Evolutionary conservation across 2,329 filamentous ascomycete species (phyloP), one percentile per base, ranked within the genome.

Genomic region (Corinectria fuckeliana): DNA sequence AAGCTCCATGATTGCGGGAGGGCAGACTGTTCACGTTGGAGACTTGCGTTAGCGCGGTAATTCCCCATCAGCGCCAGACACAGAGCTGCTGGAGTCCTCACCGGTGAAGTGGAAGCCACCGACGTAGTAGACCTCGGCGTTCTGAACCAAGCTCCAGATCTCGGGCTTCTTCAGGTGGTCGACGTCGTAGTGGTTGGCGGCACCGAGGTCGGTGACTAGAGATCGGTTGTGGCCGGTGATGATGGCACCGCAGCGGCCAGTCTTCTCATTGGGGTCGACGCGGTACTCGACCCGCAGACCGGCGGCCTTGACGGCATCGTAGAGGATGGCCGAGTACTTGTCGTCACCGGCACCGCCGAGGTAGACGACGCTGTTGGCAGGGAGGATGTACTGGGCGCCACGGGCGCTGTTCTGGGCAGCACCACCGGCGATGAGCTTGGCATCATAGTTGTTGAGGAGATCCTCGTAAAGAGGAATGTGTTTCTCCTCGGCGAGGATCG

Each of bases 401-500:
- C 95, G 90, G 69, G 95, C 94, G 53, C 93, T 96, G 86, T 99
- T 99, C 82, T 99, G 95, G 26, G 95, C 95, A 56, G 95, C 95
- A 73, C 95, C 95, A 67, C 95, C 95, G 54, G 95, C 93, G 75
- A 98, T 95, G 76, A 98, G 85, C 81, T 96, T 96, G 65, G 94
- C 94, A 71, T 95, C 88, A 81, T 89, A 92, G 85, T 95, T 94
- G 80, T 91, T 90, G 71, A 97, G 87, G 69, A 98, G 87, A 74
- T 99, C 95, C 76, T 98, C 93, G 79, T 93, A 99, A 74, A 99
- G 86, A 44, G 85, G 87, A 75, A 90, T 84, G 81, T 99, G 95
- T 83, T 96, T 90, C 75, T 92, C 88, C 78, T 96, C 92, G 56
- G 94, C 94, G 62, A 99, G 91, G 77, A 99, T 97, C 72, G 95